phyloP scores from a whole-genome alignment of 345 rosid species.

The Garcia nutans region DNA sequence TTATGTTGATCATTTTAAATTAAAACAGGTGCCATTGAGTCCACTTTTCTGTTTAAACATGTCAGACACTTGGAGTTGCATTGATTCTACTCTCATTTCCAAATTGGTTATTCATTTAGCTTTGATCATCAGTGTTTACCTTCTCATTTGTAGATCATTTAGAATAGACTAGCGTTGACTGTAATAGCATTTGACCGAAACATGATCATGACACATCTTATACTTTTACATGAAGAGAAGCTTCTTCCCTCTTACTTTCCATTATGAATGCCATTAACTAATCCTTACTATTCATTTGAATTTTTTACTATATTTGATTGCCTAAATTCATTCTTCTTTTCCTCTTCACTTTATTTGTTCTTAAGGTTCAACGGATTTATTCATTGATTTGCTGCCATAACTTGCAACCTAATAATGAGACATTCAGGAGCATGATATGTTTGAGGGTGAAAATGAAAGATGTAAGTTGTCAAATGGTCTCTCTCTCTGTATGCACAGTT shows the following conservation, averaged over 20 bases:
- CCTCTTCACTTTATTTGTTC: constrained; percentile 13
- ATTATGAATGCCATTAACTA: not conserved
- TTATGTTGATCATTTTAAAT: not conserved
- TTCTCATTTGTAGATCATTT: not conserved
- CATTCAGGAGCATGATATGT: constrained; percentile 66
- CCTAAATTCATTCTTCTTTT: not conserved
- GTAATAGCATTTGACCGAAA: too few relatives aligned
- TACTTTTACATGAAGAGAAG: not conserved
- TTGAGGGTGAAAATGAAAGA: constrained; percentile 69
- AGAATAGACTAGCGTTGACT: too few relatives aligned
- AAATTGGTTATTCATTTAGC: not conserved
- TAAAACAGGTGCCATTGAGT: not conserved
- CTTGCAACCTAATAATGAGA: constrained; percentile 65
- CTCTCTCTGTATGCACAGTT: constrained; percentile 13
- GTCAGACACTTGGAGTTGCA: not conserved
- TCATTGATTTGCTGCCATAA: constrained; percentile 47
- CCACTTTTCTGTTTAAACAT: not conserved
- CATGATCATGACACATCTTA: too few relatives aligned
- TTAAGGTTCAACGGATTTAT: constrained; percentile 65
- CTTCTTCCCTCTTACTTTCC: not conserved
- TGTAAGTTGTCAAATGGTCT: constrained; percentile 43
- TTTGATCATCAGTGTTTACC: not conserved
- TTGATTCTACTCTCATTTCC: not conserved
- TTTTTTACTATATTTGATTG: not conserved
- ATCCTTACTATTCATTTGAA: constrained; percentile 1